phyloP scores from a whole-genome alignment of 495 filamentous ascomycete species.

The Tuber melanosporum region DNA sequence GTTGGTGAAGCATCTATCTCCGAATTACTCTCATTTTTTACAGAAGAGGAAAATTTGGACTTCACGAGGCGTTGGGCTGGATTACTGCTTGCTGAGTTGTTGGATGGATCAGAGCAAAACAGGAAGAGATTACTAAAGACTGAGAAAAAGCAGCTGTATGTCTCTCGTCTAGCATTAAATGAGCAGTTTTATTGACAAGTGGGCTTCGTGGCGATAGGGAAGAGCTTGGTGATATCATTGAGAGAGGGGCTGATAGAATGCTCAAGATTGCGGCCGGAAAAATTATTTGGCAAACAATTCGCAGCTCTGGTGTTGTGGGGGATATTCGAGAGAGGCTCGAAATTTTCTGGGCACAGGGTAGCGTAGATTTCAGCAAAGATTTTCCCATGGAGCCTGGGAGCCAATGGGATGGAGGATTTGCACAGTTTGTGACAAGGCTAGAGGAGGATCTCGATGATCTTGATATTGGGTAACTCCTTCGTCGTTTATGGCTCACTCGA shows the following conservation, averaged over 20 bases:
- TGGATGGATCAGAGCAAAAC: conserved; percentile 21
- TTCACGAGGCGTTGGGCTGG: conserved; percentile 33
- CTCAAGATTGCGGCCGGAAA: conserved; percentile 36
- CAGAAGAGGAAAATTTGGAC: conserved; percentile 9
- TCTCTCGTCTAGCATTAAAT: background rate
- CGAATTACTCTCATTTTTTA: conserved; percentile 18
- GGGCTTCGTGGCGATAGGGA: conserved; percentile 14
- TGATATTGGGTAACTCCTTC: conserved; percentile 16
- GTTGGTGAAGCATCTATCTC: conserved; percentile 20
- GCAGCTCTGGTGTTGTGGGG: conserved; percentile 6
- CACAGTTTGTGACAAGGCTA: conserved; percentile 21
- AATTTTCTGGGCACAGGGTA: conserved; percentile 16
- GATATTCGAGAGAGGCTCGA: conserved; percentile 22
- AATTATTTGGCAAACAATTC: conserved; percentile 32
- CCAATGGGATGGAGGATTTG: conserved; percentile 32
- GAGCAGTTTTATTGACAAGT: conserved; percentile 10
- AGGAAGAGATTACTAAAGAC: conserved; percentile 16
- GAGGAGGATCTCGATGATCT: conserved; percentile 26
- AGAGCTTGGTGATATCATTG: conserved; percentile 30
- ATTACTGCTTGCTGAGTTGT: conserved; percentile 27
- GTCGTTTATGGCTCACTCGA: background rate
- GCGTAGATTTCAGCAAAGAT: conserved; percentile 6
- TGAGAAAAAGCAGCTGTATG: conserved; percentile 27
- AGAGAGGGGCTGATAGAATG: conserved; percentile 29
- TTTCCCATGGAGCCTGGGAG: conserved; percentile 29